Conservation (phyloP, 352 stramenopile genomes). For the Aphanomyces euteiches region DNA sequence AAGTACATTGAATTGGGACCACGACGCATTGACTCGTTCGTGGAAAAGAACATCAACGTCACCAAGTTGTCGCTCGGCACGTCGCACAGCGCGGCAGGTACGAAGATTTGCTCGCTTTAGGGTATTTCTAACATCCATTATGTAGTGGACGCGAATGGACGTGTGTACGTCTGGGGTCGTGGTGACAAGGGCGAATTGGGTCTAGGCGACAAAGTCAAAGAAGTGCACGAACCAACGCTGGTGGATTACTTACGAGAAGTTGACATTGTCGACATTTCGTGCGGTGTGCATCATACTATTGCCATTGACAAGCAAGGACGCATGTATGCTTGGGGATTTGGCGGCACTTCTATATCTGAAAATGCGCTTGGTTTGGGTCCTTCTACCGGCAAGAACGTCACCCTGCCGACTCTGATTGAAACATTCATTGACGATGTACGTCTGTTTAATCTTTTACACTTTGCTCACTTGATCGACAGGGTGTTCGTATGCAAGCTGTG, state of each 20-base stretch:
- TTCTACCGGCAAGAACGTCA: slow-evolving; percentile 66
- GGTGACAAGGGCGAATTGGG: slow-evolving; percentile 89
- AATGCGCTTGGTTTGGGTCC: slow-evolving; percentile 63
- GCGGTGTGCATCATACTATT: slow-evolving; percentile 81
- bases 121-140: slow-evolving; percentile 13
- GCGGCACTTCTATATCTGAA: slow-evolving; percentile 78
- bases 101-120: slow-evolving; percentile 30
- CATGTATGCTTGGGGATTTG: slow-evolving; percentile 90
- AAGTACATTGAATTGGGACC: slow-evolving; percentile 82
- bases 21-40: slow-evolving; percentile 61
- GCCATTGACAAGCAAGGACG: slow-evolving; percentile 81
- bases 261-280: slow-evolving; percentile 79
- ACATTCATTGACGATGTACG: slow-evolving; percentile 61
- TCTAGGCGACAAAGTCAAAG: slow-evolving; percentile 47
- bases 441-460: neutral
- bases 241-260: slow-evolving; percentile 67
- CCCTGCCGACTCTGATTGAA: slow-evolving; percentile 57
- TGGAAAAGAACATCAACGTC: slow-evolving; percentile 49
- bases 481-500: slow-evolving; percentile 60
- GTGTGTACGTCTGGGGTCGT: slow-evolving; percentile 78
- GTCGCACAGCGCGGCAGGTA: slow-evolving; percentile 77
- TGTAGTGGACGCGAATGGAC: slow-evolving; percentile 62
- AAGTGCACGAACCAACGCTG: slow-evolving; percentile 48
- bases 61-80: slow-evolving; percentile 68
- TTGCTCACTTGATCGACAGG: slow-evolving; percentile 32